A percentile compares a stretch with the other conserved stretches of the same genome.
Conservation (phyloP, 805 yeast genomes). For the Starmerella potacharoeniae region DNA sequence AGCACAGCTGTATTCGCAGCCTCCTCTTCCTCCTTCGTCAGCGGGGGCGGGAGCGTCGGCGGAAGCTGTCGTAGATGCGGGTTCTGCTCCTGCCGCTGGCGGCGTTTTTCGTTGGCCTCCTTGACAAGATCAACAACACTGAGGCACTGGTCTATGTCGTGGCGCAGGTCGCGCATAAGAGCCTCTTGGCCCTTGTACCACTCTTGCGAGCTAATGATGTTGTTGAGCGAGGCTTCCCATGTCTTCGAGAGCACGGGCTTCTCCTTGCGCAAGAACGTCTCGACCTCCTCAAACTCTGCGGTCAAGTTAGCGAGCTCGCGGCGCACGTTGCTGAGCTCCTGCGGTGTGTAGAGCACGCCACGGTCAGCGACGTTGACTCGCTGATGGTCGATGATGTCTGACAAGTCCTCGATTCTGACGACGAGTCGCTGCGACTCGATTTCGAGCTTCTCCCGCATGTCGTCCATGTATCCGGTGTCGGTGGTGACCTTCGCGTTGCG, state of each 20-base stretch:
- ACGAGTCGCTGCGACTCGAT: constrained; percentile 64
- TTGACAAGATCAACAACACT: constrained; percentile 69
- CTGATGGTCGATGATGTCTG: constrained; percentile 79
- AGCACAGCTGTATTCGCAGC: constrained; percentile 43
- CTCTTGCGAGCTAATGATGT: constrained; percentile 88
- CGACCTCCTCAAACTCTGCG: constrained; percentile 40
- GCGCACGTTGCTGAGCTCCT: constrained; percentile 55
- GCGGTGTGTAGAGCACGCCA: constrained; percentile 69
- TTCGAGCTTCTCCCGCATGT: constrained; percentile 60
- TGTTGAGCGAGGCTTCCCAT: constrained; percentile 85
- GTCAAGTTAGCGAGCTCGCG: constrained; percentile 56
- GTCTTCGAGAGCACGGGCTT: constrained; percentile 78
- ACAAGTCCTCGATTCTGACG: constrained; percentile 78
- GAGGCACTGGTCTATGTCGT: constrained; percentile 66
- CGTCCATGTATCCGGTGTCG: constrained; percentile 53
- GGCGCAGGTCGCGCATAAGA: constrained; percentile 61
- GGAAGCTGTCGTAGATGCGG: constrained; percentile 14
- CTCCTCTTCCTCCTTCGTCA: constrained; percentile 20
- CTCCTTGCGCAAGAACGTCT: constrained; percentile 53
- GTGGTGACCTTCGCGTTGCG: constrained; percentile 16
- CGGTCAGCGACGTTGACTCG: constrained; percentile 85
- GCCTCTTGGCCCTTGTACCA: constrained; percentile 84
- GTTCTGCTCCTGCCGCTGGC: not conserved
- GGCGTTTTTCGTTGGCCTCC: constrained; percentile 16
- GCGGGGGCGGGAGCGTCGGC: constrained; percentile 33